Conservation (phyloP, 2,329 filamentous ascomycete genomes). For the Aaosphaeria pasadenensis region DNA sequence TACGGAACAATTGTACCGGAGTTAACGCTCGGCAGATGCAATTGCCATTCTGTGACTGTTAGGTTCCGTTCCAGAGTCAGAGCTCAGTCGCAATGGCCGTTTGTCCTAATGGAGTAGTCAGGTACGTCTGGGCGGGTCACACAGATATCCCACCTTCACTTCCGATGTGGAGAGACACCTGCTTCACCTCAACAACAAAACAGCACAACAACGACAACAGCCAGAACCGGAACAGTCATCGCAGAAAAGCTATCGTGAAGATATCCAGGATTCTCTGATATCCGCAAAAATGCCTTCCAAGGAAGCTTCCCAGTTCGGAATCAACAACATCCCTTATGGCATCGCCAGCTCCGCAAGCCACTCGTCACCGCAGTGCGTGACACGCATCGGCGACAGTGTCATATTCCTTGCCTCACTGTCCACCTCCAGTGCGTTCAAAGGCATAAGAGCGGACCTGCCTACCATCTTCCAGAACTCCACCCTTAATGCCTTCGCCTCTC, state of each 20-base stretch:
- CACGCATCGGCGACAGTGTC: constrained; percentile 50
- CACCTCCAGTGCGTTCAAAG: constrained; percentile 23
- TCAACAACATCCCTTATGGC: constrained; percentile 31
- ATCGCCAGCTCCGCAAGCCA: constrained; percentile 21
- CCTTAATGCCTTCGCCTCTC: constrained; percentile 51
- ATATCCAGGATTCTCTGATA: not conserved
- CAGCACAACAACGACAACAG: not conserved
- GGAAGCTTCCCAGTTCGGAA: constrained; percentile 26
- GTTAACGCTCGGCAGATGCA: too few species aligned
- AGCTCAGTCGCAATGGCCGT: too few species aligned
- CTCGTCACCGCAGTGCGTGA: constrained; percentile 44
- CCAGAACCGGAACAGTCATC: not conserved
- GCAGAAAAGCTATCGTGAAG: not conserved
- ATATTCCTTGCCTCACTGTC: constrained; percentile 51
- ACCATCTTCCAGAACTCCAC: constrained; percentile 29
- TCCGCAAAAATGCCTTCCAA: not conserved
- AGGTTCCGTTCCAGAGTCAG: too few species aligned
- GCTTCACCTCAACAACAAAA: too few species aligned
- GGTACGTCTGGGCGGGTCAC: too few species aligned
- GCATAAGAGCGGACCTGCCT: constrained; percentile 13
- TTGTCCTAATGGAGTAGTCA: too few species aligned
- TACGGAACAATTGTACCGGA: too few species aligned
- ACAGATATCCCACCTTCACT: too few species aligned
- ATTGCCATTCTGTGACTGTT: too few species aligned
- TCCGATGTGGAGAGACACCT: too few species aligned